Evolutionary conservation across 2,329 filamentous ascomycete genomes (phyloP), one percentile per base, ranked within the genome.

Genomic region (Fusarium goolgardi): DNA sequence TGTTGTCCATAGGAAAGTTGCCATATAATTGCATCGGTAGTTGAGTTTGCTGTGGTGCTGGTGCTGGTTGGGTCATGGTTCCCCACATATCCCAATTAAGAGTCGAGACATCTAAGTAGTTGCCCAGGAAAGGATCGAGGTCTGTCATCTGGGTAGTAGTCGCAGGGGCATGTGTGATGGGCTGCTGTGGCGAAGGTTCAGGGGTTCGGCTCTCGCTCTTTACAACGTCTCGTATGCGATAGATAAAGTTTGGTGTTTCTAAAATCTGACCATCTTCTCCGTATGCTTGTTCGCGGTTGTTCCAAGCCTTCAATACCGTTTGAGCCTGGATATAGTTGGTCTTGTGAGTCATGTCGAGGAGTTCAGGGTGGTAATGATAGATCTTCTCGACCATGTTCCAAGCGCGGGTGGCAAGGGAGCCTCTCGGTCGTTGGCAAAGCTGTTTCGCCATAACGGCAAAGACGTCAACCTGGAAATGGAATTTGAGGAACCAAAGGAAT

Each of bases 381-480:
- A 83, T 79, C 9, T 76, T 75, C 35, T 83, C 79, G 10, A 86
- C 76, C 25, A 80, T 76, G 11, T 67, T 71, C 86, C 86, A 89
- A 2, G 83, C 86, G 31, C 83, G 81, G 44, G 88, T 85, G 11
- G 86, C 82, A 12, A 88, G 76, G 5, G 73, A 75, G 11, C 86
- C 86, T 3, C 78, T 78, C 1, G 79, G 81, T 37, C 84, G 82
- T 32, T 81, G 79, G 64, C 80, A 82, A 15, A 89, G 80, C 71
- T 87, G 84, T 6, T 84, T 84, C 0, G 83, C 82, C 73, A 87
- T 80, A 71, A 86, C 86, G 37, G 83, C 78, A 63, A 88, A 85
- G 25, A 88, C 77, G 56, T 87, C 86, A 47, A 84, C 75, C 69
- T 88, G 85, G 73, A 88, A 87, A 69, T 87, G 83, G 25, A 79